Evolutionary conservation across 2,329 filamentous ascomycete genomes (phyloP), one percentile per base, ranked within the genome.

Genomic region (Aspergillus transmontanensis): DNA sequence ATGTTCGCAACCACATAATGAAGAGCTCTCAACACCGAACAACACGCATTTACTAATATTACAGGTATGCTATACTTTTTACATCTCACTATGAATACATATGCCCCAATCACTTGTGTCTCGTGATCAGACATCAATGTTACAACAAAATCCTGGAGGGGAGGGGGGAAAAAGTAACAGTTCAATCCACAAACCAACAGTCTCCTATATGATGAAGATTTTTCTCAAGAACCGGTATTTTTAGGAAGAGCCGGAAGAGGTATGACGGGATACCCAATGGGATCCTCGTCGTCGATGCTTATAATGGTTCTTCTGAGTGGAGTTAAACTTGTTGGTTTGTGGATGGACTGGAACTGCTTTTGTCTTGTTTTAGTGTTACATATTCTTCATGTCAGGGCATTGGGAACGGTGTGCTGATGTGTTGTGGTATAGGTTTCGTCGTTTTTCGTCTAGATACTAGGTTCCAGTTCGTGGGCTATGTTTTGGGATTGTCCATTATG

Each of bases 221-320:
- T 72, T 73, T 71, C 71, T 71, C 70, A 72, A 68, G 76, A 80
- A 80, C 78, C 79, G 72, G 69, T 72, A 72, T 75, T 73, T 41
- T 76, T 81, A 81, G 79, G 79, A 81, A 81, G 79, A 81, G 79
- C 79, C 79, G 79, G 78, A 81, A 80, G 71, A 81, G 79, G 79
- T 76, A 80, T 81, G 79, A 60, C 79, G 75, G 65, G 69, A 68
- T 66, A 64, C 21, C 60, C 39, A 61, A 64, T 61, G 63, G 68
- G 61, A 65, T 64, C 66, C 66, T 71, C 77, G 79, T 76, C 73
- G 79, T 80, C 79, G 79, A 71, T 81, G 79, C 79, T 81, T 81
- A 81, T 71, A 81, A 79, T 74, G 79, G 79, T 80, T 81, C 78
- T 75, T 69, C 79, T 81, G 79, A 81, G 69, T 72, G 71, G 70